Conservation (phyloP, 768 basidiomycete species). For the Gymnopilus dilepis region DNA sequence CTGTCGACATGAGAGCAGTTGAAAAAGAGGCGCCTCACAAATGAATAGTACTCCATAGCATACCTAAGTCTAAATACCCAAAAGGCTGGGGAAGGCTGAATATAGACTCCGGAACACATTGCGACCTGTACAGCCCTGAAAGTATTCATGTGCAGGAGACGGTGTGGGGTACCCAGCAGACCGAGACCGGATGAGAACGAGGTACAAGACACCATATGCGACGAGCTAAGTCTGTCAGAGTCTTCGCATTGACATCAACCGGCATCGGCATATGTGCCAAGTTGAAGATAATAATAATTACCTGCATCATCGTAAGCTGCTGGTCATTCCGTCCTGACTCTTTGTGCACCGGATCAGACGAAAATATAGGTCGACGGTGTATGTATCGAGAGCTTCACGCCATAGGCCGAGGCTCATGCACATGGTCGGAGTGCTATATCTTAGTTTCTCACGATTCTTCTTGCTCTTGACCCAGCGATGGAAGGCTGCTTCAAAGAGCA, state of each 20-base stretch:
- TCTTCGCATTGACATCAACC: constrained; percentile 13
- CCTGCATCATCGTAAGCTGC: not conserved
- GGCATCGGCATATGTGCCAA: constrained; percentile 16
- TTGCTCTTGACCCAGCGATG: too few species aligned
- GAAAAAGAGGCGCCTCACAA: constrained; percentile 6
- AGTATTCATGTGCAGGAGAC: constrained; percentile 12
- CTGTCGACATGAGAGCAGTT: constrained; percentile 52
- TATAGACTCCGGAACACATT: constrained; percentile 18
- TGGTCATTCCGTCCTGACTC: too few species aligned
- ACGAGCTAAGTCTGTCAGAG: constrained; percentile 20
- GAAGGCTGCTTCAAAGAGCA: not conserved
- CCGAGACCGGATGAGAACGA: constrained; percentile 24
- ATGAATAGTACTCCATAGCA: constrained; percentile 6
- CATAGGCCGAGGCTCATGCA: too few species aligned
- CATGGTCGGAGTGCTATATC: too few species aligned
- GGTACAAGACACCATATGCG: constrained; percentile 23
- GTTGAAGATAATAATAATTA: not conserved
- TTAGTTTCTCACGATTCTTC: too few species aligned
- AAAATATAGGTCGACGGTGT: not conserved
- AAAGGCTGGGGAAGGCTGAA: constrained; percentile 10
- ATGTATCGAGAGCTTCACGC: too few species aligned
- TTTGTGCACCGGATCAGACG: constrained; percentile 1
- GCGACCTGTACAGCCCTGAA: constrained; percentile 9
- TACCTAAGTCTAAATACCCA: constrained; percentile 8
- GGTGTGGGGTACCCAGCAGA: constrained; percentile 19